A percentile compares a stretch with the other conserved stretches of the same genome.
Conservation (phyloP, 208 protist species). For the Crithidia bombi region DNA sequence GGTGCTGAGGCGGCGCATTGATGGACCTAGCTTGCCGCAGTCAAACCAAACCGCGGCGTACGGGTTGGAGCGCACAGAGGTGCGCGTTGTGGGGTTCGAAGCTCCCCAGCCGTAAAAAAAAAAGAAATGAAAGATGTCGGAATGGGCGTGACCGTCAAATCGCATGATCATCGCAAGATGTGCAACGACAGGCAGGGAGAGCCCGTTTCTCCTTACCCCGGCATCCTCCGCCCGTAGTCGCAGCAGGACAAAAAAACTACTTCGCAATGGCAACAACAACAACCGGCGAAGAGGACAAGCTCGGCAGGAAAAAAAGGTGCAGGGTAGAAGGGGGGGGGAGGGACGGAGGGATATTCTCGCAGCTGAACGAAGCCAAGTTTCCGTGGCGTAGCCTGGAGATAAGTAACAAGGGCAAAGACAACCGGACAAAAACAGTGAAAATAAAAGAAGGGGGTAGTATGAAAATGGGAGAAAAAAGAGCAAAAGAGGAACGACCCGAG, state of each 20-base stretch:
- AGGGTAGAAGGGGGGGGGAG: too few species aligned
- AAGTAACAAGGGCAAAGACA: too few species aligned
- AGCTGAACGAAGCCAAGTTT: too few species aligned
- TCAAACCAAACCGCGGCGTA: not conserved
- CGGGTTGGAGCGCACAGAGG: not conserved
- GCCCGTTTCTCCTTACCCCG: not conserved
- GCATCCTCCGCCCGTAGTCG: not conserved
- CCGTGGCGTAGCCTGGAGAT: too few species aligned
- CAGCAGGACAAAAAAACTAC: constrained; percentile 18
- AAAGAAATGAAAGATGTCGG: not conserved
- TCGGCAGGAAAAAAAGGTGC: too few species aligned
- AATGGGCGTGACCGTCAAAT: not conserved
- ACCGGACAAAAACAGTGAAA: constrained; percentile 14
- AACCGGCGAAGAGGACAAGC: too few species aligned
- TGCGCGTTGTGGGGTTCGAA: not conserved
- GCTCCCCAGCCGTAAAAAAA: not conserved
- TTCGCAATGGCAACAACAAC: too few species aligned
- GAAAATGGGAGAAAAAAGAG: constrained; percentile 4
- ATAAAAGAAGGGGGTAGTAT: constrained; percentile 13
- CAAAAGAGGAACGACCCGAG: not conserved
- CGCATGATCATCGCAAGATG: not conserved
- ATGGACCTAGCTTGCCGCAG: not conserved
- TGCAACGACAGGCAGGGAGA: not conserved
- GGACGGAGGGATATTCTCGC: too few species aligned
- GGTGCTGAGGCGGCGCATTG: not conserved